phyloP scores from a whole-genome alignment of 208 protist species.

The Blastocrithidia nonstop region DNA sequence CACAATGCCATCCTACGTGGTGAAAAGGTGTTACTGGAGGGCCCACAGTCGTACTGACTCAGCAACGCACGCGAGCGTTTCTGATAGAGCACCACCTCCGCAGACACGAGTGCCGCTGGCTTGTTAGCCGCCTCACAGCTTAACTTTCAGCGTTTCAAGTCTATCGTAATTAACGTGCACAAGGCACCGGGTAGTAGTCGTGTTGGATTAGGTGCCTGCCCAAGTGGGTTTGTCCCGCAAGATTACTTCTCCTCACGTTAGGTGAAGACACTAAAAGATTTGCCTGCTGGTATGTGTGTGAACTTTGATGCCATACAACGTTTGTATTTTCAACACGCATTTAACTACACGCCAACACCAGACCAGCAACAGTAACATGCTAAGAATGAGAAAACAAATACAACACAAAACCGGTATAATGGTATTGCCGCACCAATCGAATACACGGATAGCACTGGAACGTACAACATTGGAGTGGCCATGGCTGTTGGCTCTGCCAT shows the following conservation, averaged over 20 bases:
- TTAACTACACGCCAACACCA: conserved; percentile 14
- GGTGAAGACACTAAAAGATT: conserved; percentile 66
- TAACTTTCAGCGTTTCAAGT: conserved; percentile 68
- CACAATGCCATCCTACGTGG: conserved; percentile 40
- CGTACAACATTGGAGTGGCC: conserved; percentile 80
- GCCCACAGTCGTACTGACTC: conserved; percentile 87
- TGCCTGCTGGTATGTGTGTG: conserved; percentile 35
- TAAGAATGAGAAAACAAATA: no score
- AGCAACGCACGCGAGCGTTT: conserved; percentile 86
- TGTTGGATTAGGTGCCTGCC: conserved; percentile 84
- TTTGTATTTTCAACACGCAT: conserved; percentile 37
- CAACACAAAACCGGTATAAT: conserved; percentile 24
- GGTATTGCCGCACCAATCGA: conserved; percentile 59
- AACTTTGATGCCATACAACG: conserved; percentile 82
- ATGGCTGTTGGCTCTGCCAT: conserved; percentile 67
- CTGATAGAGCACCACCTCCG: conserved; percentile 84
- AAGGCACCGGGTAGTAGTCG: conserved; percentile 81
- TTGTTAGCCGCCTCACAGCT: conserved; percentile 71
- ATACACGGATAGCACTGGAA: conserved; percentile 60
- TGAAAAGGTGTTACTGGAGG: conserved; percentile 82
- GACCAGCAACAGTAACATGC: no score
- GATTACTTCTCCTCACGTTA: conserved; percentile 75
- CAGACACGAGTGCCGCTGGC: conserved; percentile 71
- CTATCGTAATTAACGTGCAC: conserved; percentile 83
- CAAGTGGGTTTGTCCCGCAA: conserved; percentile 77